A percentile compares a stretch with the other conserved stretches of the same genome.
These are phyloP conservation scores for Paracorniculantispora psalliotae DNA, from an alignment of 2,329 filamentous ascomycete genomes.

Conservation along the genomic window DNA sequence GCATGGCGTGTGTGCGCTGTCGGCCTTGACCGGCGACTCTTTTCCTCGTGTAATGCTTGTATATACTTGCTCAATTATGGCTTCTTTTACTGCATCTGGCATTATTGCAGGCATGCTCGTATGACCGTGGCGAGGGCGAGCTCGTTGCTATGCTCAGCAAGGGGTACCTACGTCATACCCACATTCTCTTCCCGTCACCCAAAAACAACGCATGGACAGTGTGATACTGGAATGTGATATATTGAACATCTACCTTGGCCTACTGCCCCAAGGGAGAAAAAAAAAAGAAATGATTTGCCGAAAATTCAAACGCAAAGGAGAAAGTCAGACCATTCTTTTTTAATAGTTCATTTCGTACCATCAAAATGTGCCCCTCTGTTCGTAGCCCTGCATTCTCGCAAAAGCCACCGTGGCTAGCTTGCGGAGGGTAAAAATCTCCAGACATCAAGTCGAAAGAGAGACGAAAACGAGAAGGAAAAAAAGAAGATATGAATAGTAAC, in stretches of 20 bases:
- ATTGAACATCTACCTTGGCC: constrained; percentile 1
- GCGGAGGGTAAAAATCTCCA: not conserved
- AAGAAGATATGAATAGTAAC: not conserved
- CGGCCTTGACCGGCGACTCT: too few species aligned
- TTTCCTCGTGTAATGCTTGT: too few species aligned
- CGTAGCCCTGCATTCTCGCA: not conserved
- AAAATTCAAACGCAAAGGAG: not conserved
- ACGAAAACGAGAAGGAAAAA: not conserved
- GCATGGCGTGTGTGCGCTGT: too few species aligned
- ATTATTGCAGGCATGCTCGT: not conserved
- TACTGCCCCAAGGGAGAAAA: not conserved
- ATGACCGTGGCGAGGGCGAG: not conserved
- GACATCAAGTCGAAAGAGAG: not conserved
- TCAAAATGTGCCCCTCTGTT: not conserved
- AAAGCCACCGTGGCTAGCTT: not conserved
- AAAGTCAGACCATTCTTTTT: not conserved
- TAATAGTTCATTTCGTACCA: not conserved
- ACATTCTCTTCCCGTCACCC: not conserved
- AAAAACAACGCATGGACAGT: not conserved
- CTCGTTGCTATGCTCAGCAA: not conserved
- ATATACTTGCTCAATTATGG: too few species aligned
- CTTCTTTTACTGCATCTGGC: not conserved
- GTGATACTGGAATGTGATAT: not conserved
- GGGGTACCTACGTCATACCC: constrained; percentile 9
- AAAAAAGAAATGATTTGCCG: not conserved